phyloP scores from a whole-genome alignment of 192 early-diverging fungal species.

The Podila verticillata region DNA sequence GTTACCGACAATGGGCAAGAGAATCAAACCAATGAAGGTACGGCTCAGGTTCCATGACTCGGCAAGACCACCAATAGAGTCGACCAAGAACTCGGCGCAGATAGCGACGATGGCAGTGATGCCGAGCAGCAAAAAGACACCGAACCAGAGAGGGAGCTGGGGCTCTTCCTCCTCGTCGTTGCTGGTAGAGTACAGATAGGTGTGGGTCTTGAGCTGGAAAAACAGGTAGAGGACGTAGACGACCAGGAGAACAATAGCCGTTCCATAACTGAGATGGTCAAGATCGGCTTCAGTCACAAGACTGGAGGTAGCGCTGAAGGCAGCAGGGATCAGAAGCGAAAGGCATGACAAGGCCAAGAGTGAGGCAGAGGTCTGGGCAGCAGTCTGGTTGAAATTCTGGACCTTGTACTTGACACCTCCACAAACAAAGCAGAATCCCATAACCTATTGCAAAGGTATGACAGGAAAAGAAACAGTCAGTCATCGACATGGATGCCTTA shows the following conservation, averaged over 20 bases:
- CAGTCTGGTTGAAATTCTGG: conserved; percentile 75
- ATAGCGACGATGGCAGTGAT: conserved; percentile 78
- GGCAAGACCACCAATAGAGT: conserved; percentile 77
- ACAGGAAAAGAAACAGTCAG: too few relatives aligned
- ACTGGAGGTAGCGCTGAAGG: conserved; percentile 66
- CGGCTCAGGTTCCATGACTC: conserved; percentile 71
- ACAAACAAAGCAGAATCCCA: conserved; percentile 87
- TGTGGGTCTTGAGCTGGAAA: conserved; percentile 93
- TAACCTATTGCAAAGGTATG: conserved; percentile 56
- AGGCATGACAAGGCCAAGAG: conserved; percentile 71
- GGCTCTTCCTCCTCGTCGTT: conserved; percentile 68
- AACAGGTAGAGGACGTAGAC: conserved; percentile 77
- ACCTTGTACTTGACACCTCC: conserved; percentile 77
- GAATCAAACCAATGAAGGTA: conserved; percentile 92
- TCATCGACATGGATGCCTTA: too few relatives aligned
- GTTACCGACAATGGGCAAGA: conserved; percentile 92
- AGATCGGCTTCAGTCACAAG: conserved; percentile 61
- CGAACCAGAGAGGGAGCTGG: conserved; percentile 64
- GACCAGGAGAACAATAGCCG: conserved; percentile 71
- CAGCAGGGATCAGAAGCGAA: conserved; percentile 76
- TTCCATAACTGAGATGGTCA: conserved; percentile 70
- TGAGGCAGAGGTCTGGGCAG: conserved; percentile 75
- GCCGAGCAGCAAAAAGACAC: conserved; percentile 63
- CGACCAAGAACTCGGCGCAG: conserved; percentile 85
- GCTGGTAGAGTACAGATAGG: conserved; percentile 53